Evolutionary conservation across 2,329 filamentous ascomycete genomes (phyloP), one percentile per base, ranked within the genome.

Genomic region (Ceratocystis lukuohia): DNA sequence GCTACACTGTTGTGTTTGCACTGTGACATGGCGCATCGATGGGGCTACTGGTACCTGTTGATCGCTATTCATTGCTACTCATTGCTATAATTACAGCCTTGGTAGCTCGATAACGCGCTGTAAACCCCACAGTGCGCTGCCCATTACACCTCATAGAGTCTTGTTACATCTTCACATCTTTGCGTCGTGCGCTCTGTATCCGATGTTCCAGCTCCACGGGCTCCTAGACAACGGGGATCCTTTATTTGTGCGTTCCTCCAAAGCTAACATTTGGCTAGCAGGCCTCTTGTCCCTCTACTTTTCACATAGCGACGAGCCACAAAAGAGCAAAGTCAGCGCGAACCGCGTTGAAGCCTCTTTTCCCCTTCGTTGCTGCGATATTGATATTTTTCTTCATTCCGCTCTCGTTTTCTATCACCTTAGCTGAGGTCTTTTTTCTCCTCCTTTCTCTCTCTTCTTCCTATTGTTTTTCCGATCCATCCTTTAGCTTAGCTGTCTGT

Each of bases 361-460:
- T n/a, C 25, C 50, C 53, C 56, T 41, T 41, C 15, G 8, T 59
- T 59, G 17, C 8, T 25, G 17, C 17, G 12, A 33, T 59, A 37
- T 59, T 4, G 15, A 30, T 6, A 28, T 59, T 22, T 37, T 33
- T 15, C 25, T 33, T 25, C n/a, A n/a, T n/a, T 7, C 3, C 12
- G 17, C 17, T 59, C 28, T 59, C n/a, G 37, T 20, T 5, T 20
- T 3, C 15, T 3, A 28, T 10, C 56, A 37, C 17, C 28, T n/a
- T 28, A 30, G 28, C 17, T 37, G 10, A 5, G 53, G 8, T 15
- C 12, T 50, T 64, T 30, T 64, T 62, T 56, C 65, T 62, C 66
- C 63, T 59, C 33, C 63, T 28, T 22, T 64, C 63, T 64, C 33
- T 45, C 62, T 69, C 59, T 61, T 65, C 33, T 30, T 61, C n/a